Conservation (phyloP, 495 filamentous ascomycete genomes). For the Trichoderma reesei region DNA sequence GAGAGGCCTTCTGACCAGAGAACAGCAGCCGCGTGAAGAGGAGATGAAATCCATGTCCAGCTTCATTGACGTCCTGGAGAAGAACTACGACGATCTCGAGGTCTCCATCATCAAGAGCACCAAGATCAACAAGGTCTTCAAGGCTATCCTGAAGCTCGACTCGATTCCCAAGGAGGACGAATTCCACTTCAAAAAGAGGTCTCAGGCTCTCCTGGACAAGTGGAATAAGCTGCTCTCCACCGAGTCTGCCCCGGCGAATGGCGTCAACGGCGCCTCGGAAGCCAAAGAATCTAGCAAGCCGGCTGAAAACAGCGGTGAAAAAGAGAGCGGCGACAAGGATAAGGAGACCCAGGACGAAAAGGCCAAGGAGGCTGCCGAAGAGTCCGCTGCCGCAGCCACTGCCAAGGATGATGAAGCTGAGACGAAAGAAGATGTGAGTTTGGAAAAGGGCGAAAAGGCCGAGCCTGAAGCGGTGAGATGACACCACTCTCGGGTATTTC, state of each 20-base stretch:
- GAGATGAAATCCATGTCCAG: constrained; percentile 80
- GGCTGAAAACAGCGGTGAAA: constrained; percentile 28
- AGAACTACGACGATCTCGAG: constrained; percentile 60
- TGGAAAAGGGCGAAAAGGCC: constrained; percentile 4
- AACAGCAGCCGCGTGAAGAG: constrained; percentile 71
- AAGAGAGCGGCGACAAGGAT: constrained; percentile 44
- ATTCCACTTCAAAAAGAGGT: constrained; percentile 72
- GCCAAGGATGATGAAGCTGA: constrained; percentile 23
- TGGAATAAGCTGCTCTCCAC: constrained; percentile 73
- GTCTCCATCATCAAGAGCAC: constrained; percentile 73
- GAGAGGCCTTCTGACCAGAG: constrained; percentile 76
- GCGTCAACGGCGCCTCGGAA: constrained; percentile 32
- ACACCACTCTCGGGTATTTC: background rate
- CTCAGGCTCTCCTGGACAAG: constrained; percentile 59
- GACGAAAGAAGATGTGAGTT: constrained; percentile 22
- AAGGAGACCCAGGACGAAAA: constrained; percentile 38
- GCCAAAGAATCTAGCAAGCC: constrained; percentile 20
- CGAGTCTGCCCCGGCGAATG: constrained; percentile 37
- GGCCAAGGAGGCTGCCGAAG: constrained; percentile 14
- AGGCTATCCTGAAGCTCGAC: constrained; percentile 74
- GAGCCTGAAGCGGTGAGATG: constrained; percentile 6
- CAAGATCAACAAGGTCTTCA: constrained; percentile 92
- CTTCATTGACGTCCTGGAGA: constrained; percentile 71
- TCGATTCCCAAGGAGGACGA: constrained; percentile 78
- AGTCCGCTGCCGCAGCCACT: constrained; percentile 12